Base-by-base conservation (phyloP, 352 stramenopile species). In the Globisporangium recalcitrans region DNA sequence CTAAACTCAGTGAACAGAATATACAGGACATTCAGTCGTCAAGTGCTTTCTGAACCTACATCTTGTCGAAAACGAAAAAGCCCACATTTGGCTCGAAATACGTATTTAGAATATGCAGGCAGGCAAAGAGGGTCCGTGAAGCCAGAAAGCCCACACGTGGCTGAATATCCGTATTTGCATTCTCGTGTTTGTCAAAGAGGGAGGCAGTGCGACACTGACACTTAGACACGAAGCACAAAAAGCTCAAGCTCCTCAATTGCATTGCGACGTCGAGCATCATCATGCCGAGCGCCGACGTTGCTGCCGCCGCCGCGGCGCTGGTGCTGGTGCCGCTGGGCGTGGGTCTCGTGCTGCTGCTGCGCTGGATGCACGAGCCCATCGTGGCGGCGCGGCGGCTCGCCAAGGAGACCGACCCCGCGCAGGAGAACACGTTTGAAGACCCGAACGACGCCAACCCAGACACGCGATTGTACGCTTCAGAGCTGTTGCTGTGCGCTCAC, bases 351-450 rank as follows among this genome's bases (percentile, higher is more conserved):
- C 56, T 81, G 60, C 70, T 93, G 13, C 46, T 90, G 24, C 63
- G 62, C 29, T 93, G 84, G 84, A 69, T 91, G 32, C 73, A 62
- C 49, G 73, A 70, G 29, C 84, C 84, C 11, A 74, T 93, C 14
- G 52, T 65, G 1, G 72, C 89, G 13, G 84, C 84, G 31, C 74
- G 68, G 68, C 73, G 69, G 26, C 77, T 90, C 29, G 69, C 75
- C 10, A 59, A 74, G 21, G 69, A 81, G 47, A 26, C 72, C 26
- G 84, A 91, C 49, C 70, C 78, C 1, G 38, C 59, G 40, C 77
- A 88, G 63, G 78, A 93, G 67, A 64, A 71, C 57, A 74, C 67
- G 36, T 91, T 74, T 61, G 65, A 77, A 48, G 85, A 93, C 64
- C 82, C 82, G 19, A 73, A 75, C 27, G 68, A 68, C 11, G 36